These are phyloP conservation scores for Simplicillium sp. DNA, from an alignment of 2,329 filamentous ascomycete species.

Conservation along the genomic window DNA sequence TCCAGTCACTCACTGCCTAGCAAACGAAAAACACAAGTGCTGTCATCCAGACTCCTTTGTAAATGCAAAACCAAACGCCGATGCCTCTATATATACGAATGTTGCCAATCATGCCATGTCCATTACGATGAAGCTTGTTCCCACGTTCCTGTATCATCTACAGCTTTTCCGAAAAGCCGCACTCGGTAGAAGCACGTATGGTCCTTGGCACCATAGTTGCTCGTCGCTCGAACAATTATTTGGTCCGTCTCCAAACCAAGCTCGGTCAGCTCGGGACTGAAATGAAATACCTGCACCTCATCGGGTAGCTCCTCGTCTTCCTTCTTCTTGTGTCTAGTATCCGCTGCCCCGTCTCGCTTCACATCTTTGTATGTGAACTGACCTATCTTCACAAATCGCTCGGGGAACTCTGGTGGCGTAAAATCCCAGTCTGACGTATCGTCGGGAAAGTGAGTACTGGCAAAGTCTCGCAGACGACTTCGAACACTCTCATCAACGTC, in stretches of 20 bases:
- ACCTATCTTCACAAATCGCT: conserved; percentile 46
- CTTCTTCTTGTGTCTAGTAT: conserved; percentile 48
- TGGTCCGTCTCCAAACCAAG: conserved; percentile 39
- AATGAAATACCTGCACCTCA: conserved; percentile 40
- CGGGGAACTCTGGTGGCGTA: conserved; percentile 14
- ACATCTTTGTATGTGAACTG: conserved; percentile 43
- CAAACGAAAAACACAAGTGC: too few relatives aligned
- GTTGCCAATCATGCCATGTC: background rate
- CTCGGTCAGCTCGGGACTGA: conserved; percentile 39
- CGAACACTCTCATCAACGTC: conserved; percentile 36
- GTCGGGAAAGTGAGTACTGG: conserved; percentile 28
- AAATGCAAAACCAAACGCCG: too few relatives aligned
- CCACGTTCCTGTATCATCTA: too few relatives aligned
- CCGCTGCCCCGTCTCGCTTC: conserved; percentile 35
- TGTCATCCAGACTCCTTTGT: too few relatives aligned
- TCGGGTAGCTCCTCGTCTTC: conserved; percentile 31
- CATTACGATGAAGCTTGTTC: too few relatives aligned
- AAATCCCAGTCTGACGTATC: conserved; percentile 18
- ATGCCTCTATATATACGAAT: background rate
- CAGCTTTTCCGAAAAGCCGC: conserved; percentile 40
- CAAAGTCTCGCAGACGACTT: conserved; percentile 31
- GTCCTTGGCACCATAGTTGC: conserved; percentile 46
- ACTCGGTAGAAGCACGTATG: conserved; percentile 60
- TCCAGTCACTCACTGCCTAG: too few relatives aligned
- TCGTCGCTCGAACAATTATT: conserved; percentile 44